A percentile compares a stretch with the other conserved stretches of the same genome.
phyloP scores from a whole-genome alignment of 192 early-diverging fungal species.

The Rhizoclosmatium globosum region DNA sequence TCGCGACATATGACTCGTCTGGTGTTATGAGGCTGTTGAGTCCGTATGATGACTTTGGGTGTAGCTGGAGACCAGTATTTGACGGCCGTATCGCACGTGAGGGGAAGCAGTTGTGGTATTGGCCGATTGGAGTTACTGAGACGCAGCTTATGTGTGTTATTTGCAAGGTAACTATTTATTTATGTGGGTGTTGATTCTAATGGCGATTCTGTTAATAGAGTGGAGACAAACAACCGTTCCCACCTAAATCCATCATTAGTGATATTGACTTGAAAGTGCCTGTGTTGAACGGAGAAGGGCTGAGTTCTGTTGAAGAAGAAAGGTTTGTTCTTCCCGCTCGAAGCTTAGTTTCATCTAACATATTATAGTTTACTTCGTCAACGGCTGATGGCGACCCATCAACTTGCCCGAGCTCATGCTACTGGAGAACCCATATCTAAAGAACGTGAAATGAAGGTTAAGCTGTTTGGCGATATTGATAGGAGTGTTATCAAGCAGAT shows the following conservation, averaged over 20 bases:
- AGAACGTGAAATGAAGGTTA: conserved; percentile 47
- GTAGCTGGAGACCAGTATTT: conserved; percentile 83
- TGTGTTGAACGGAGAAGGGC: conserved; percentile 61
- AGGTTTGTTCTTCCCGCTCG: conserved; percentile 35
- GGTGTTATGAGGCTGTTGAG: conserved; percentile 80
- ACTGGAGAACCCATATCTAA: conserved; percentile 37
- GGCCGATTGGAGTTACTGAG: conserved; percentile 86
- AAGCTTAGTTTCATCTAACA: conserved; percentile 12
- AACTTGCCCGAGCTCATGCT: conserved; percentile 62
- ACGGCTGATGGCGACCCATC: conserved; percentile 63
- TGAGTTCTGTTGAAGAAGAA: conserved; percentile 43
- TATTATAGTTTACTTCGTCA: conserved; percentile 62
- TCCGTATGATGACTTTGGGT: conserved; percentile 62
- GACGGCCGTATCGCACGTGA: conserved; percentile 58
- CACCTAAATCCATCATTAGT: conserved; percentile 75
- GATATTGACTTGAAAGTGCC: conserved; percentile 76
- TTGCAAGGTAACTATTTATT: conserved; percentile 61
- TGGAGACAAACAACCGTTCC: conserved; percentile 64
- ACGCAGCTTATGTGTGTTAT: conserved; percentile 75
- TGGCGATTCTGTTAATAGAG: conserved; percentile 42
- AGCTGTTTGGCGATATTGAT: conserved; percentile 79
- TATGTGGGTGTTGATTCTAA: conserved; percentile 7
- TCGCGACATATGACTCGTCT: conserved; percentile 80
- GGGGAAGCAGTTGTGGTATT: conserved; percentile 71
- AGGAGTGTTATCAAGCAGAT: conserved; percentile 80